These are phyloP conservation scores for Phytophthora niederhauseri DNA, from an alignment of 352 stramenopile genomes.

Conservation along the genomic window DNA sequence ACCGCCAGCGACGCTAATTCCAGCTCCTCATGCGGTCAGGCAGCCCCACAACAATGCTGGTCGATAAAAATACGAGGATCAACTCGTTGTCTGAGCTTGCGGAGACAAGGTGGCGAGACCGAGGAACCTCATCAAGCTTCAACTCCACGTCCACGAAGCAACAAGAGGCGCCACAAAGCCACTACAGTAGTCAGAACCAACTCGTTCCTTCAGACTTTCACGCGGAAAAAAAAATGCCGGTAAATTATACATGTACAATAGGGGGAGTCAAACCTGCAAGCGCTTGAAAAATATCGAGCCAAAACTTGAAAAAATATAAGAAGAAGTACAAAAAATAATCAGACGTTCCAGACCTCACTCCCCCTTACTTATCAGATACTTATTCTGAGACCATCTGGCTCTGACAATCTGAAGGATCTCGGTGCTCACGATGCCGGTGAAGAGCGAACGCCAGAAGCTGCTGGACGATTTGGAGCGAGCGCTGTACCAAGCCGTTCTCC, in stretches of 20 bases:
- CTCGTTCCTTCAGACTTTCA: no score
- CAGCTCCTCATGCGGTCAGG: neutral
- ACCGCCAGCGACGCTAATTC: slow-evolving; percentile 20
- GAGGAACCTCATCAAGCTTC: neutral
- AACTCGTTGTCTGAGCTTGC: neutral
- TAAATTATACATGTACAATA: no score
- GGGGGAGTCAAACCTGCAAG: neutral
- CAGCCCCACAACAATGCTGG: neutral
- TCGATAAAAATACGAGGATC: slow-evolving; percentile 18
- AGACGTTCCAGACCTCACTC: neutral
- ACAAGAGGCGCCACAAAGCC: no score
- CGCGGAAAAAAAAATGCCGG: no score
- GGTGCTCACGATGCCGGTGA: no score
- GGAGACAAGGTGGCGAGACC: neutral
- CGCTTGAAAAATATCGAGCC: neutral
- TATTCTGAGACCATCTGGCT: no score
- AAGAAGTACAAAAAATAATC: neutral
- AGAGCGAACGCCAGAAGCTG: no score
- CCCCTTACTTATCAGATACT: neutral
- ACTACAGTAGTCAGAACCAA: no score
- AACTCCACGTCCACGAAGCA: neutral
- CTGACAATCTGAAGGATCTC: no score
- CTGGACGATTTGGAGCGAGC: no score
- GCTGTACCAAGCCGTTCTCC: no score
- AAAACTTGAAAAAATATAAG: no score